phyloP scores from a whole-genome alignment of 768 basidiomycete species.

The Panellus pusillus region DNA sequence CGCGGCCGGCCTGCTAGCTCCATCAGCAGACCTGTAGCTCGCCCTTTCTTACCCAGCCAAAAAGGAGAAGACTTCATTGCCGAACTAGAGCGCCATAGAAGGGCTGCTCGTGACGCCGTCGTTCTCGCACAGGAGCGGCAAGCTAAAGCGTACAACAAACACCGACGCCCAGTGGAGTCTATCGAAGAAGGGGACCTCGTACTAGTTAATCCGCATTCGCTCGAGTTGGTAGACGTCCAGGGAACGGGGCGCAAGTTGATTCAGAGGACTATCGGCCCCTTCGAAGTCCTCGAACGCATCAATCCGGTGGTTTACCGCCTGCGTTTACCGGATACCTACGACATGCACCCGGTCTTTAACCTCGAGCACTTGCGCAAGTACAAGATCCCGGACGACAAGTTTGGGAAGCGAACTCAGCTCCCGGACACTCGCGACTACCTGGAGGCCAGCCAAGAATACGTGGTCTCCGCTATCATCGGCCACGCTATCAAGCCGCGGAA shows the following conservation, averaged over 20 bases:
- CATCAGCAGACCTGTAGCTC: not conserved
- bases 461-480: not conserved
- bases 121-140: conserved; percentile 24
- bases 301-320: conserved; percentile 22
- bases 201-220: conserved; percentile 23
- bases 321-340: conserved; percentile 20
- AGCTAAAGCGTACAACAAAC: conserved; percentile 20
- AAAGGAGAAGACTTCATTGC: conserved; percentile 3
- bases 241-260: conserved; percentile 26
- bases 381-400: too few species aligned
- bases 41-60: conserved; percentile 1
- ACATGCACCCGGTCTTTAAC: too few species aligned
- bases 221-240: conserved; percentile 22
- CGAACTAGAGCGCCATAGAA: not conserved
- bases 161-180: conserved; percentile 2
- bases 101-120: conserved; percentile 15
- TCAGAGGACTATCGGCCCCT: too few species aligned
- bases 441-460: not conserved
- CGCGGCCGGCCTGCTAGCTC: conserved; percentile 2
- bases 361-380: too few species aligned
- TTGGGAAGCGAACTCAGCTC: too few species aligned
- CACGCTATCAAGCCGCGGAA: not conserved
- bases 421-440: not conserved
- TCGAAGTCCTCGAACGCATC: conserved; percentile 24
- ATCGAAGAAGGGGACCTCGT: conserved; percentile 12